These are phyloP conservation scores for Balansia obtecta DNA, from an alignment of 2,329 filamentous ascomycete genomes.

Conservation along the genomic window DNA sequence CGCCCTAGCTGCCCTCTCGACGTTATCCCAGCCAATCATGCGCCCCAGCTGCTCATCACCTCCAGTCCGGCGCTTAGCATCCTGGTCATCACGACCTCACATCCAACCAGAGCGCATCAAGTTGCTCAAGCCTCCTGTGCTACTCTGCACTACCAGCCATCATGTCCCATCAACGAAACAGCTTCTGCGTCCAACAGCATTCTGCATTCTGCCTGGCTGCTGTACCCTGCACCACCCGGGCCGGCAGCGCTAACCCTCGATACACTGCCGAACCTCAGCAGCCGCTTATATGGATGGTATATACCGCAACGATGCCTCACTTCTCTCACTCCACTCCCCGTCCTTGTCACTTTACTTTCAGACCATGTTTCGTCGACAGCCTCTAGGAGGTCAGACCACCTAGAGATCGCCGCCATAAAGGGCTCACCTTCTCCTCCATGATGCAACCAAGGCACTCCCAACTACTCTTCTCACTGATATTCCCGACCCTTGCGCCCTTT, in stretches of 20 bases:
- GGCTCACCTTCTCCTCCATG: conserved; percentile 20
- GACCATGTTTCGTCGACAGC: conserved; percentile 36
- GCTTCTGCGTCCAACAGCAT: background rate
- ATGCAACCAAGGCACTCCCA: conserved; percentile 26
- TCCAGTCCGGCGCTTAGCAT: conserved; percentile 25
- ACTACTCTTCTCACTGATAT: conserved; percentile 11
- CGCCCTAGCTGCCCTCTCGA: background rate
- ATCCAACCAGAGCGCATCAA: conserved; percentile 28
- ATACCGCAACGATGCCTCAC: conserved; percentile 38
- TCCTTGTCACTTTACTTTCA: conserved; percentile 34
- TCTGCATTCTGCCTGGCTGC: conserved; percentile 4
- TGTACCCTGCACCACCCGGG: background rate
- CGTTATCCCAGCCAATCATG: conserved; percentile 3
- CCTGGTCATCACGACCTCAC: conserved; percentile 17
- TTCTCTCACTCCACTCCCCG: conserved; percentile 9
- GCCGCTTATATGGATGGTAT: conserved; percentile 30
- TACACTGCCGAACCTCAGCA: conserved; percentile 35
- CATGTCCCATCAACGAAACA: conserved; percentile 3
- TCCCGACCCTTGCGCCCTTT: conserved; percentile 17
- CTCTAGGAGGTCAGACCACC: conserved; percentile 30
- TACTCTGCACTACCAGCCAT: conserved; percentile 6
- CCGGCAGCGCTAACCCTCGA: conserved; percentile 18
- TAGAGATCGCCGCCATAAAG: conserved; percentile 21
- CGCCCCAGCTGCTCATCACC: conserved; percentile 3
- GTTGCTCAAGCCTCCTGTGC: conserved; percentile 4